Base-by-base conservation (phyloP, 371 early-diverging fungal genomes). In the Mucor indicus region DNA sequence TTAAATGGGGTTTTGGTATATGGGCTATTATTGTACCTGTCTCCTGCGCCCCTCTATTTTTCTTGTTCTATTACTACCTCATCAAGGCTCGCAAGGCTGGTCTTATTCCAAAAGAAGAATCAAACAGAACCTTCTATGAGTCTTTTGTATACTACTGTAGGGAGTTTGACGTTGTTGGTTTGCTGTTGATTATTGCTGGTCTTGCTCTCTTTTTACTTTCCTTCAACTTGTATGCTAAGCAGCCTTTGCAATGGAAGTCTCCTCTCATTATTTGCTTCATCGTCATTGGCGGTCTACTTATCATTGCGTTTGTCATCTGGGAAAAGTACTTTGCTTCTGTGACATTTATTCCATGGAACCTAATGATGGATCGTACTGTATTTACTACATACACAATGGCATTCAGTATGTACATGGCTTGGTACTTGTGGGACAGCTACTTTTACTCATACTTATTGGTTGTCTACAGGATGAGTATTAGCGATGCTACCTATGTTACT, bases 1-100 rank as follows among this genome's bases (percentile, higher is more conserved):
- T 55, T 32, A 51, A 52, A 45, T 57, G 57, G 57, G 52, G 52
- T 30, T 57, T 51, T 15, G 57, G 57, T 41, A 46, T 57, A 13
- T 57, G 44, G 33, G 51, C 52, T 19, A 57, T 57, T 15, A 23
- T 57, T 12, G 21, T 52, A 36, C 57, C 57, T 15, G 19, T 57
- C 11, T 23, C 38, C 1, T 24, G 38, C 15, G 4, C 32, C 24
- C 55, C 55, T 4, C 13, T 55, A 8, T 55, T 43, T 38, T 48
- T 48, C 13, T 24, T 55, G 7, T 55, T 55, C 25, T 55, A 55
- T 12, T 55, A 55, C 19, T 43, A 55, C 10, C 48, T 43, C 17
- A 8, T 55, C n/a, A 48, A 55, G 44, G 55, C 55, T 25, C 36
- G 43, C 13, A 55, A 55, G 19, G 55, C 55, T 23, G 55, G 55